Evolutionary conservation across 2,329 filamentous ascomycete species (phyloP).

Genomic region (Alternaria alternata): DNA sequence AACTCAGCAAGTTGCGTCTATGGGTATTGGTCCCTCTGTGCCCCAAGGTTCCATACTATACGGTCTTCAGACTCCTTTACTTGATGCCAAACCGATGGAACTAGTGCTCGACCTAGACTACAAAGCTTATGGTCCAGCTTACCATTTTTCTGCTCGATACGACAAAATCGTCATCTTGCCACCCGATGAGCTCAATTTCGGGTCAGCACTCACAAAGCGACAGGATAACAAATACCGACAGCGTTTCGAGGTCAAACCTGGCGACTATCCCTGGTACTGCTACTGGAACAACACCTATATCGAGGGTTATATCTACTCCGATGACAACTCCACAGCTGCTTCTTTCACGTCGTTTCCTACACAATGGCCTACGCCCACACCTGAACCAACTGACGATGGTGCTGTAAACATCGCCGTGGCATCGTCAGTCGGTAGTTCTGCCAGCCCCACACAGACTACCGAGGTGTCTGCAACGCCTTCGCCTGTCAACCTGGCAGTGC

Average conservation of each 20-base stretch:
- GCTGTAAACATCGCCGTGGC: constrained; percentile 18
- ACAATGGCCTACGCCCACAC: constrained; percentile 29
- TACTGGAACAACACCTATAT: constrained; percentile 73
- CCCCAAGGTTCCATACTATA: constrained; percentile 61
- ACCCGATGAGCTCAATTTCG: constrained; percentile 47
- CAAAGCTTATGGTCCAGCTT: constrained; percentile 65
- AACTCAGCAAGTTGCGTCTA: constrained; percentile 28
- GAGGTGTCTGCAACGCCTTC: constrained; percentile 16
- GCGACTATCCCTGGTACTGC: constrained; percentile 73
- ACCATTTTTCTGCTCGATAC: constrained; percentile 69
- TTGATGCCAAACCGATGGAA: constrained; percentile 58
- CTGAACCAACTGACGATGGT: constrained; percentile 16
- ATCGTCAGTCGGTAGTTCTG: constrained; percentile 10
- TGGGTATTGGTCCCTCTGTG: constrained; percentile 38
- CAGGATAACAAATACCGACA: constrained; percentile 42
- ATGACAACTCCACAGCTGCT: constrained; percentile 58
- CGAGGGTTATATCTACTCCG: constrained; percentile 72
- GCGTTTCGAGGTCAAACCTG: constrained; percentile 58
- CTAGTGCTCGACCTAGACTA: constrained; percentile 67
- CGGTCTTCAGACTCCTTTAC: constrained; percentile 67
- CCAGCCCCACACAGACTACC: constrained; percentile 16
- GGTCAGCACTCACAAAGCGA: constrained; percentile 30
- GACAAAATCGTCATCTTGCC: constrained; percentile 69
- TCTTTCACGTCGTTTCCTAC: constrained; percentile 40
- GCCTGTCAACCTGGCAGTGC: background rate